Evolutionary conservation across 2,329 filamentous ascomycete genomes (phyloP).

Genomic region (Pochonia chlamydosporia): DNA sequence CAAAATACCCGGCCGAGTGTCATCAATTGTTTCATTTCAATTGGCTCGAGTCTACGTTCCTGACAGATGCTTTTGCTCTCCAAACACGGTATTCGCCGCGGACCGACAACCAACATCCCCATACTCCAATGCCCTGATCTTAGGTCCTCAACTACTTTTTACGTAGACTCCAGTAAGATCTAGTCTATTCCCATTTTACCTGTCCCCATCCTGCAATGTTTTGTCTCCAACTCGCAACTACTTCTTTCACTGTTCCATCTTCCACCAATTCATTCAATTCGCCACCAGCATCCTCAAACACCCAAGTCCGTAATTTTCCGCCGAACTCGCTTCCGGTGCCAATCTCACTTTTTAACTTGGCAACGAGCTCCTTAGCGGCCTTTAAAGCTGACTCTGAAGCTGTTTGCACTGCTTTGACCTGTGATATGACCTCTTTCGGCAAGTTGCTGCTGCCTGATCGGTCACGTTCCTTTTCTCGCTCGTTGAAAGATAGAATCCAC

Average conservation of each 20-base stretch:
- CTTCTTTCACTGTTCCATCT: conserved; percentile 16
- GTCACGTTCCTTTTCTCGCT: conserved; percentile 33
- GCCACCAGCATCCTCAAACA: conserved; percentile 18
- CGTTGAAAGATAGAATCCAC: conserved; percentile 30
- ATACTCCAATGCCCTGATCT: too few species aligned
- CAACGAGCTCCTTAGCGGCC: conserved; percentile 24
- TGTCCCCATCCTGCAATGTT: conserved; percentile 29
- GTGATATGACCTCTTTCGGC: conserved; percentile 29
- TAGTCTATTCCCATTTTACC: conserved; percentile 25
- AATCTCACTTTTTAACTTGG: conserved; percentile 23
- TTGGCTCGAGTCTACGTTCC: too few species aligned
- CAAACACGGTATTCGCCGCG: too few species aligned
- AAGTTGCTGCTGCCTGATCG: conserved; percentile 31
- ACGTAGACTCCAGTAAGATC: neutral
- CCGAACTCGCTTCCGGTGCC: conserved; percentile 19
- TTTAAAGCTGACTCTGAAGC: conserved; percentile 24
- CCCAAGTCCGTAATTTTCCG: conserved; percentile 19
- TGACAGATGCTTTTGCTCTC: too few species aligned
- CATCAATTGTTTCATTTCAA: too few species aligned
- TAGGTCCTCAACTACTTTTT: too few species aligned
- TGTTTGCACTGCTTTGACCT: conserved; percentile 26
- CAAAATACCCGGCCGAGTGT: too few species aligned
- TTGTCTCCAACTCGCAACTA: conserved; percentile 28
- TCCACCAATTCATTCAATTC: conserved; percentile 19
- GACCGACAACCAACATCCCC: too few species aligned